phyloP scores from a whole-genome alignment of 495 filamentous ascomycete genomes.

The Penicillium arizonense region DNA sequence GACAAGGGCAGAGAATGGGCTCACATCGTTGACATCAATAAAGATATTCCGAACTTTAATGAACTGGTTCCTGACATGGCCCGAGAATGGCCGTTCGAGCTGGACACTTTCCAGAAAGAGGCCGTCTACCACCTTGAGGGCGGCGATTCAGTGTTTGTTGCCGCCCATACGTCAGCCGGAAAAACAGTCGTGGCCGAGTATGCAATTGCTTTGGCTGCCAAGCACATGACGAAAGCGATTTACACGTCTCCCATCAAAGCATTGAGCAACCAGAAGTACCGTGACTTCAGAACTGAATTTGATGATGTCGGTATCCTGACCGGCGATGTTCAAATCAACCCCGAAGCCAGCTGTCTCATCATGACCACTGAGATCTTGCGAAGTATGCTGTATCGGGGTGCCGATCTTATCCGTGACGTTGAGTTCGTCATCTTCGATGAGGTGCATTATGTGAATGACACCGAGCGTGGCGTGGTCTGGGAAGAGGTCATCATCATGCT shows the following conservation, averaged over 20 bases:
- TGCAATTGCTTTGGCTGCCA: slow-evolving; percentile 90
- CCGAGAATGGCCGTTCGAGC: slow-evolving; percentile 91
- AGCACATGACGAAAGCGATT: slow-evolving; percentile 99
- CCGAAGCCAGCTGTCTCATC: slow-evolving; percentile 96
- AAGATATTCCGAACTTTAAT: slow-evolving; percentile 84
- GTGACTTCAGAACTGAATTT: slow-evolving; percentile 85
- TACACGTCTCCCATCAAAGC: slow-evolving; percentile 99
- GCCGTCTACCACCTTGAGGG: slow-evolving; percentile 96
- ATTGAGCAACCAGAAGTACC: slow-evolving; percentile 96
- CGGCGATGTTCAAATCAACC: slow-evolving; percentile 96
- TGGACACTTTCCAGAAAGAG: slow-evolving; percentile 98
- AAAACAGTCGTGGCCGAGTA: slow-evolving; percentile 99
- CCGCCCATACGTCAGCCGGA: slow-evolving; percentile 96
- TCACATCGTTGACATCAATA: slow-evolving; percentile 93
- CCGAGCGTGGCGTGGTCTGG: slow-evolving; percentile 97
- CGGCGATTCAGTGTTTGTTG: slow-evolving; percentile 96
- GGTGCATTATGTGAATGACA: slow-evolving; percentile 97
- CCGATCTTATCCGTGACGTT: slow-evolving; percentile 93
- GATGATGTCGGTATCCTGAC: slow-evolving; percentile 97
- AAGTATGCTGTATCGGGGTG: slow-evolving; percentile 97
- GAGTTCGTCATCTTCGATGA: slow-evolving; percentile 99
- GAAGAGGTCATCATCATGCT: slow-evolving; percentile 99
- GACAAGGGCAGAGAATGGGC: slow-evolving; percentile 88
- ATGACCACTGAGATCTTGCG: slow-evolving; percentile 99
- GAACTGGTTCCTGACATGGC: slow-evolving; percentile 97